Percentiles rank a stretch among this genome's conserved stretches.
Conservation (phyloP, 257 asterid species). For the Agastache rugosa region DNA sequence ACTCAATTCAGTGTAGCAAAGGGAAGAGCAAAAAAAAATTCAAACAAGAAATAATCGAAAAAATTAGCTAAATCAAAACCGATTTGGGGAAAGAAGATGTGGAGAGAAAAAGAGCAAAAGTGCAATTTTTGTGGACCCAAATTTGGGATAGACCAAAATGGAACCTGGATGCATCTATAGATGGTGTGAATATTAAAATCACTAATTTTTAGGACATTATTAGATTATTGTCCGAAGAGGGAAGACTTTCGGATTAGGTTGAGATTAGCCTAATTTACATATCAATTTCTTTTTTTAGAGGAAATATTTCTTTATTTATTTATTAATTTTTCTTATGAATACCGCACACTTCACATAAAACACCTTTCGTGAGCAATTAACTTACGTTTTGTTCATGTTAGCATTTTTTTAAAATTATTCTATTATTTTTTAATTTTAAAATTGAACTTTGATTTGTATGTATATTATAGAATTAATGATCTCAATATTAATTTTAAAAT, state of each 20-base stretch:
- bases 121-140: constrained; percentile 65
- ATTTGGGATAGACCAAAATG: constrained; percentile 48
- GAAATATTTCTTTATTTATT: constrained; percentile 18
- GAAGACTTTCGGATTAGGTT: constrained; percentile 18
- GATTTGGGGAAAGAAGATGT: constrained; percentile 28
- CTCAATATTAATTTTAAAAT: too few species aligned
- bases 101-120: constrained; percentile 48
- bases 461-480: too few species aligned
- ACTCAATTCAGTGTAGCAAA: constrained; percentile 6
- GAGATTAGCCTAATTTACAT: constrained; percentile 4
- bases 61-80: constrained; percentile 5
- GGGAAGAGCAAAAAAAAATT: not conserved
- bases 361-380: too few species aligned
- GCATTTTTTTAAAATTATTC: too few species aligned
- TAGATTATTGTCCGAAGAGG: constrained; percentile 14
- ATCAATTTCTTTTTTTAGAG: not conserved
- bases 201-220: constrained; percentile 19
- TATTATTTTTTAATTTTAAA: too few species aligned
- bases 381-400: too few species aligned
- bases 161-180: constrained; percentile 43
- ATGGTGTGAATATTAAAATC: constrained; percentile 35
- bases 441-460: too few species aligned
- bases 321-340: not conserved
- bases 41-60: not conserved
- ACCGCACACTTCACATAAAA: too few species aligned